phyloP scores from a whole-genome alignment of 345 rosid genomes.

The Rhizophora mangle region DNA sequence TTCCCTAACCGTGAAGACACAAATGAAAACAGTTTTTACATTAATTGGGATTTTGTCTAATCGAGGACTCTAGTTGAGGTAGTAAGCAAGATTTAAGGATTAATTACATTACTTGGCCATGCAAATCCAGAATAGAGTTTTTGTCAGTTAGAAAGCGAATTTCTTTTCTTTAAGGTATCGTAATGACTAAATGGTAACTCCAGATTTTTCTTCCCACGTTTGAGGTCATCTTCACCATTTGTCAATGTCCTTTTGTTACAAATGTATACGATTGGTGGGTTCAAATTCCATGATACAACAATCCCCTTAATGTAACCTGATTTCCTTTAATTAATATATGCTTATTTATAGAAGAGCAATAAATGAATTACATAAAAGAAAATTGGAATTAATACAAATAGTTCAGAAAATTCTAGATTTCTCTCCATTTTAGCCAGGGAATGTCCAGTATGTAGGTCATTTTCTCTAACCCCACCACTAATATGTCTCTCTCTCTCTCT shows the following conservation, averaged over 20 bases:
- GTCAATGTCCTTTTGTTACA: conserved; percentile 21
- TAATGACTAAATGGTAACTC: conserved; percentile 40
- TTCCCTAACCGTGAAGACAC: too few relatives aligned
- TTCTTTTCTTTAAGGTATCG: conserved; percentile 50
- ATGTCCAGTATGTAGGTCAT: conserved; percentile 43
- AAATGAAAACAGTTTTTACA: too few relatives aligned
- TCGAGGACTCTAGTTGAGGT: not conserved
- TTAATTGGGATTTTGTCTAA: too few relatives aligned
- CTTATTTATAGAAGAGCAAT: too few relatives aligned
- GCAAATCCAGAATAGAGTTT: not conserved
- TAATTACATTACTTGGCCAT: conserved; percentile 2
- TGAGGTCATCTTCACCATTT: conserved; percentile 11
- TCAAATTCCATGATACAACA: conserved; percentile 26
- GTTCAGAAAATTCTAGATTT: conserved; percentile 53
- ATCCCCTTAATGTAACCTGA: too few relatives aligned
- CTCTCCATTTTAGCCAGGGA: conserved; percentile 32
- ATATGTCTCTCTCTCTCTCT: conserved; percentile 29
- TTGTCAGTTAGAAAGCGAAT: conserved; percentile 15
- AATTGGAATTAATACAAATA: not conserved
- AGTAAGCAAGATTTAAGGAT: conserved; percentile 6
- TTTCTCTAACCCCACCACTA: conserved; percentile 71
- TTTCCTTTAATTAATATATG: too few relatives aligned
- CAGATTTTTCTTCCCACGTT: not conserved
- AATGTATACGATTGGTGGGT: conserved; percentile 7
- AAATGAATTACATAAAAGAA: not conserved